Evolutionary conservation across 2,329 filamentous ascomycete species (phyloP).

Genomic region (Cladobotryum protrusum): DNA sequence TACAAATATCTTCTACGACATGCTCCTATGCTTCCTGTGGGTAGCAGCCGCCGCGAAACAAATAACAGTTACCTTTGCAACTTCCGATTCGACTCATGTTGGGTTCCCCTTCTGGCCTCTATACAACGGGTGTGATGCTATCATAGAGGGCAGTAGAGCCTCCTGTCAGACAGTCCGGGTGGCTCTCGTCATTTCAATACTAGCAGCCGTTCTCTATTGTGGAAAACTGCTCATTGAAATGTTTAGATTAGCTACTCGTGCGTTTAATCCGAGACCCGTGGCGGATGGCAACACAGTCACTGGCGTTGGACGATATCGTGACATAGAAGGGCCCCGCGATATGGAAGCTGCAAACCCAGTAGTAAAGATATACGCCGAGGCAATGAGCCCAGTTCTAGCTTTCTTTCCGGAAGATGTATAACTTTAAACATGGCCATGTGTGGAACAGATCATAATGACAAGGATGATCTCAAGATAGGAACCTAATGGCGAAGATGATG

Average conservation of each 20-base stretch:
- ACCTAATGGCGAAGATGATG: no score
- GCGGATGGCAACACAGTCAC: neutral
- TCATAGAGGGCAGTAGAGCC: neutral
- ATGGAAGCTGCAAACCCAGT: neutral
- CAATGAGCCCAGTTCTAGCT: constrained; percentile 26
- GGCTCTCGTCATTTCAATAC: neutral
- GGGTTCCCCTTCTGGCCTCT: neutral
- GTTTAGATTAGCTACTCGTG: neutral
- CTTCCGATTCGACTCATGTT: neutral
- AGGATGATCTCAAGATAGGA: no score
- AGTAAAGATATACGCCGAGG: constrained; percentile 9
- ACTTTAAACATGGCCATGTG: no score
- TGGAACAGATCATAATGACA: no score
- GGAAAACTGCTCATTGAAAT: neutral
- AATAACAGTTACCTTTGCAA: neutral
- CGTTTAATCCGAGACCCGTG: neutral
- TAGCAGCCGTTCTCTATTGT: neutral
- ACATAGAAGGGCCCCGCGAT: neutral
- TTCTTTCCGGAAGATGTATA: constrained; percentile 21
- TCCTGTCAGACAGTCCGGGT: neutral
- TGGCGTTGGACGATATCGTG: neutral
- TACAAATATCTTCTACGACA: constrained; percentile 23
- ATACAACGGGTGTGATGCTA: neutral
- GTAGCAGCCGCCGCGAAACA: constrained; percentile 16
- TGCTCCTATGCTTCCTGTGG: constrained; percentile 24